Conservation (phyloP, 768 basidiomycete species). For the Leccinum ochraceum region DNA sequence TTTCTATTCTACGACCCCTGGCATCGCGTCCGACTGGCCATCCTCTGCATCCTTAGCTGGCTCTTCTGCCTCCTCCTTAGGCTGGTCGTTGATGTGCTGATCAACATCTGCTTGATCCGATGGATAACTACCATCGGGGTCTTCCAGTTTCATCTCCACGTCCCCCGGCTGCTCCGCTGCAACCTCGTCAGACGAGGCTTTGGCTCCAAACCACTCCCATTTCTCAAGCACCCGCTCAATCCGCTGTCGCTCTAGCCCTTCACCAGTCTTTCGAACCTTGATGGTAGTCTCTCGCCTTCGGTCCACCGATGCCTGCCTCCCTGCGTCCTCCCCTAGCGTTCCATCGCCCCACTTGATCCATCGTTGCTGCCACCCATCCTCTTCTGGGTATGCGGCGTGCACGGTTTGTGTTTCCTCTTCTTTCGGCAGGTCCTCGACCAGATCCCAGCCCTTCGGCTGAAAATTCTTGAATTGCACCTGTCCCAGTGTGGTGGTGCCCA, state of each 20-base stretch:
- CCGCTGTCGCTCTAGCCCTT: constrained; percentile 68
- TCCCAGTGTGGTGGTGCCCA: constrained; percentile 21
- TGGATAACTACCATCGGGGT: constrained; percentile 4
- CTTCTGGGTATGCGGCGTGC: constrained; percentile 42
- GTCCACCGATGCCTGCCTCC: constrained; percentile 40
- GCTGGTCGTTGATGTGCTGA: constrained; percentile 2
- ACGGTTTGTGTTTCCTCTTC: constrained; percentile 42
- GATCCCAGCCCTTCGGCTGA: constrained; percentile 68
- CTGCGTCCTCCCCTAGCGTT: constrained; percentile 31
- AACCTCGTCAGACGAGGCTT: neutral
- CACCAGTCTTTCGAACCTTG: constrained; percentile 55
- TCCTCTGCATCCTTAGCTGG: constrained; percentile 3
- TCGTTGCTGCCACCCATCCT: constrained; percentile 44
- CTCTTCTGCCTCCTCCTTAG: constrained; percentile 9
- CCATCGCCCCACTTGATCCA: constrained; percentile 42
- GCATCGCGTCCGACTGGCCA: constrained; percentile 18
- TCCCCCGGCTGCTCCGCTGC: constrained; percentile 16
- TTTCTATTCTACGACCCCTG: constrained; percentile 14
- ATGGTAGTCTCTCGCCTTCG: constrained; percentile 51
- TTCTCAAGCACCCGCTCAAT: constrained; percentile 68
- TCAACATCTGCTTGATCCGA: constrained; percentile 10
- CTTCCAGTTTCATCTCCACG: constrained; percentile 34
- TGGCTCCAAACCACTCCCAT: constrained; percentile 54
- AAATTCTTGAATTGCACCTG: constrained; percentile 59
- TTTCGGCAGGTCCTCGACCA: constrained; percentile 41